phyloP scores from a whole-genome alignment of 495 filamentous ascomycete genomes.

The Trichodelitschia bisporula region DNA sequence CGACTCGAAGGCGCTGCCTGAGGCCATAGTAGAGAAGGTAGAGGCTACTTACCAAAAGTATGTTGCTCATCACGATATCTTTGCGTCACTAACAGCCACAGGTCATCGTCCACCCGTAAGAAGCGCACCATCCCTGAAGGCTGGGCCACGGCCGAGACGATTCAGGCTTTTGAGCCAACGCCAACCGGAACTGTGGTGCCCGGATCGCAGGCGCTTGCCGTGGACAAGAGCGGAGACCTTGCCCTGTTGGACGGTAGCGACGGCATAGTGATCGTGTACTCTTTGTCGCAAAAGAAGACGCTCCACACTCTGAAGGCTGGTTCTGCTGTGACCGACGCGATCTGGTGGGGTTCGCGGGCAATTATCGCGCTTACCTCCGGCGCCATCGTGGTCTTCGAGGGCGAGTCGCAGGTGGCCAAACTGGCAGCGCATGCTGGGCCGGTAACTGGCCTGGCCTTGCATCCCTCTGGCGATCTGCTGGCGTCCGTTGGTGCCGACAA shows the following conservation, averaged over 20 bases:
- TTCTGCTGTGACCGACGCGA: constrained; percentile 43
- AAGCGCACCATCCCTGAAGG: constrained; percentile 67
- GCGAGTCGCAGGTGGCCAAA: constrained; percentile 31
- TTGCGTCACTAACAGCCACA: constrained; percentile 16
- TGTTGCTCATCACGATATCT: constrained; percentile 12
- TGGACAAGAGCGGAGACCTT: constrained; percentile 38
- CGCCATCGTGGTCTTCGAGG: constrained; percentile 47
- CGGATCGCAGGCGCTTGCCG: constrained; percentile 37
- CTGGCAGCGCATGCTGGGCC: constrained; percentile 62
- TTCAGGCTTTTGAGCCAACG: constrained; percentile 38
- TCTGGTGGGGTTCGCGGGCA: constrained; percentile 49
- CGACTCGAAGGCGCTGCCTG: constrained; percentile 47
- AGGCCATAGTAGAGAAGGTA: constrained; percentile 45
- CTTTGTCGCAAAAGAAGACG: constrained; percentile 42
- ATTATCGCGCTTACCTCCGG: constrained; percentile 56
- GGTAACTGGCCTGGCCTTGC: constrained; percentile 50
- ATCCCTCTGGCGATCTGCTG: constrained; percentile 64
- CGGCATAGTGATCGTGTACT: constrained; percentile 58
- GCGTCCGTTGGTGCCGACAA: constrained; percentile 81
- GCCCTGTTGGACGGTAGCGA: constrained; percentile 60
- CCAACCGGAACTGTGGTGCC: constrained; percentile 31
- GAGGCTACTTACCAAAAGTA: constrained; percentile 58
- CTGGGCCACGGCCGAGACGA: constrained; percentile 55
- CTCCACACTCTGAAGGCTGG: constrained; percentile 32
- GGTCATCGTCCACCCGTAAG: constrained; percentile 59